Base-by-base conservation (phyloP, 139 green algal species). In the Chlamydomonas sphaeroides region DNA sequence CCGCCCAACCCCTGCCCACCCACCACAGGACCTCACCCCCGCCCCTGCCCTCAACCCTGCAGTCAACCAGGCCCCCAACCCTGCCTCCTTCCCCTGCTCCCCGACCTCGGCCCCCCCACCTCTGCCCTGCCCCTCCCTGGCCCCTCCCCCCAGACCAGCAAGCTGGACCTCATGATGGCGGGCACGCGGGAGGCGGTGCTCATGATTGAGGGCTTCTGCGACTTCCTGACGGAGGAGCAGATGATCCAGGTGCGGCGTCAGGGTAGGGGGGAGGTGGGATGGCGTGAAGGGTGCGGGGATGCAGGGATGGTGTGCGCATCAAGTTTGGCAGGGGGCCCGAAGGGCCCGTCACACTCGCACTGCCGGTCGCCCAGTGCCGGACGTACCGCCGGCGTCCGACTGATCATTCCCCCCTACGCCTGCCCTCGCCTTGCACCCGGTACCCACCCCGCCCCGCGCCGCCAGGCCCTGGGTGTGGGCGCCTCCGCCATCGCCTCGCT, bases 201-300 rank as follows among this genome's bases (percentile, higher is more conserved):
- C 59, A 99, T 99, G 97, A 98, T 99, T 69, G 97, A 99, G 92
- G 97, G 95, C 49, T 98, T 94, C 84, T 95, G 90, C 77, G 92
- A 99, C 86, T 98, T 98, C 74, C 88, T 99, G 8, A 91, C 93
- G 10, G 95, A 98, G 82, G 96, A 96, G 57, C 69, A 96, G 86
- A 94, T 98, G 91, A 72, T 98, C 38, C 88, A 95, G 90, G 96
- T 96, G 48, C 32, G 79, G n/a, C n/a, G n/a, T n/a, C n/a, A n/a
- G n/a, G n/a, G 45, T 53, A 14, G 45, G 45, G 48, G 4, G 56
- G 28, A 41, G 68, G 36, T 23, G 68, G n/a, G 67, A 33, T n/a
- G 38, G 38, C 45, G 36, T 49, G 53, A 36, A 41, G 8, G 66
- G 56, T 23, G 26, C 10, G 28, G n/a, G n/a, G n/a, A n/a, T n/a